Base-by-base conservation (phyloP, 139 green algal species). In the Nannochloris sp. region DNA sequence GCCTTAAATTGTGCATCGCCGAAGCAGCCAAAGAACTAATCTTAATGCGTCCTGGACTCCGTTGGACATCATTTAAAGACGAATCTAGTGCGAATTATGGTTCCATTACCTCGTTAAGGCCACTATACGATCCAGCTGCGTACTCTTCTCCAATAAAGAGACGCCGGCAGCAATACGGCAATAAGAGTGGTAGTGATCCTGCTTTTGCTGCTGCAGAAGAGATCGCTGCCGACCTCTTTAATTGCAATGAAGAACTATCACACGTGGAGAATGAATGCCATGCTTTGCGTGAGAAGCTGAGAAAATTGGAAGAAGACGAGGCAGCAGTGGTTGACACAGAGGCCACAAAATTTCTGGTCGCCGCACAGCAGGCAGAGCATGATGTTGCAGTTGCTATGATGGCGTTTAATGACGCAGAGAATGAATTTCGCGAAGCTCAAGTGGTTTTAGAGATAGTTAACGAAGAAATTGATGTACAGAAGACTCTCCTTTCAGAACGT, bases 111-210 rank as follows among this genome's bases (percentile, higher is more conserved):
- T 51, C 56, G 2, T 32, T 36, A 48, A 73, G 54, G 31, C 38
- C 65, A 0, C 36, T 3, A 1, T 73, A 73, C 44, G 61, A 67
- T 51, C 66, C 66, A 1, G 30, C 56, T 13, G 38, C 9, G 23
- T 73, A 73, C 37, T 57, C 66, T n/a, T 73, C 66, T 2, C 66
- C 66, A 4, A 19, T 35, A 15, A 62, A 62, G 54, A 15, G 24
- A 13, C 14, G 10, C 54, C 30, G 19, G 10, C n/a, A n/a, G 10
- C 9, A 1, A 9, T 7, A 30, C 5, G 19, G 14, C 23, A 45
- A 57, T 4, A n/a, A 24, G 32, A n/a, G n/a, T n/a, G 15, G 13
- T 6, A 5, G 4, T 37, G 31, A 7, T 2, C 39, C 6, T 29
- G 54, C 27, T 39, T 46, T 7, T 35, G 10, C 7, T 34, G 54